phyloP scores from a whole-genome alignment of 1,139 yeast species.

The Wickerhamomyces sp. region DNA sequence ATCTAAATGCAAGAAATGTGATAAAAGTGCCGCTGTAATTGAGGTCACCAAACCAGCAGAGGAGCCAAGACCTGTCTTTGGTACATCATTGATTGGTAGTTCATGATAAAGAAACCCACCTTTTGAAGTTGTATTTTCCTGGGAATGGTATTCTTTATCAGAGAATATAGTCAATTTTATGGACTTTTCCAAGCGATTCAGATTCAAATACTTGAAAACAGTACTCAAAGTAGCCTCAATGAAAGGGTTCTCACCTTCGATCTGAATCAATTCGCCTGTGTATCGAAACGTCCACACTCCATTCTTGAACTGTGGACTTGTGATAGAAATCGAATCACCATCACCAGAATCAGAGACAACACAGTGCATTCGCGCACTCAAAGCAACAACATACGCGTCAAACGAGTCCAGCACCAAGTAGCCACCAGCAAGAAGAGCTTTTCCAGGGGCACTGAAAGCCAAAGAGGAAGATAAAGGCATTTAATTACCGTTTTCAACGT shows the following conservation, averaged over 20 bases:
- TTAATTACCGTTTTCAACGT: too few species aligned
- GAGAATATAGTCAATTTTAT: slow-evolving; percentile 51
- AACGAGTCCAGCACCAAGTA: not conserved
- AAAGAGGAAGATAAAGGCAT: too few species aligned
- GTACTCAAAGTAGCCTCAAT: not conserved
- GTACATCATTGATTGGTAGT: slow-evolving; percentile 59
- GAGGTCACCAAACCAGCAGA: slow-evolving; percentile 92
- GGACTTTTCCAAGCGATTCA: not conserved
- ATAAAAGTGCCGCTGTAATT: slow-evolving; percentile 63
- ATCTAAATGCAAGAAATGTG: slow-evolving; percentile 39
- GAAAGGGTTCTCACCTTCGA: not conserved
- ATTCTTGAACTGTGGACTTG: not conserved
- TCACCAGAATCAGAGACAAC: not conserved
- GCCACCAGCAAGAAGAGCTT: slow-evolving; percentile 1
- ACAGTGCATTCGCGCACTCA: slow-evolving; percentile 1
- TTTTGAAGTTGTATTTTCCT: slow-evolving; percentile 38
- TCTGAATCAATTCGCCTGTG: not conserved
- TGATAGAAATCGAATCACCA: not conserved
- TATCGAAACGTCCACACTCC: not conserved
- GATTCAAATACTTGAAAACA: not conserved
- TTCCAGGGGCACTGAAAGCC: slow-evolving; percentile 1
- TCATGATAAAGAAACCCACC: slow-evolving; percentile 57
- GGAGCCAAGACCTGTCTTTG: slow-evolving; percentile 94
- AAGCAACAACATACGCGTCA: not conserved
- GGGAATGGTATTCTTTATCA: slow-evolving; percentile 89